Evolutionary conservation across 2,329 filamentous ascomycete genomes (phyloP), one percentile per base, ranked within the genome.

Genomic region (Parasarocladium wereldwijsianum): DNA sequence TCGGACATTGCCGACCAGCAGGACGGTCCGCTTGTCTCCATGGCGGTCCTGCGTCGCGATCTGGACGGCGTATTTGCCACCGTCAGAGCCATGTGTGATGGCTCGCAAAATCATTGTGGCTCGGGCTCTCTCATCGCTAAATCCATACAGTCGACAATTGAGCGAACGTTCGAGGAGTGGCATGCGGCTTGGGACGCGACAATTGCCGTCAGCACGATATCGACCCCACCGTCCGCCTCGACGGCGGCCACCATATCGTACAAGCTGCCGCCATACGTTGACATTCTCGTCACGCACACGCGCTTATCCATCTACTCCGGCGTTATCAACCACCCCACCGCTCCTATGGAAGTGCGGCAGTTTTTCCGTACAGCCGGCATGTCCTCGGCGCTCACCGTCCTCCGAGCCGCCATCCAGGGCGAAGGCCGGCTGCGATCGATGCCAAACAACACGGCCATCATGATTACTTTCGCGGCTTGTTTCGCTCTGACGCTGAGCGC

Each of bases 381-480:
- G 1, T 79, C 76, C 0, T 77, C 76, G 0, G 75, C 78, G 0
- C 51, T 83, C n/a, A 81, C 80, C 34, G 78, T 83, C 4, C 68
- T 83, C 60, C 69, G 77, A 14, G 74, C 73, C 2, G 76, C 76
- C 0, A 78, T 82, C 5, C 76, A 81, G 47, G 76, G 76, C 19
- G 77, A 83, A 43, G 57, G 62, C 0, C 66, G 76, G 36, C 60
- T 83, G 0, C 72, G 72, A 32, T 81, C 76, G 0, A 83, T 83
- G 76, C 77, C 77, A 0, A 83, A 83, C 49, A 83, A 83, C 40
- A 81, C 77, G 0, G 69, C 76, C 32, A 79, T 82, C 38, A 83
- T 83, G 78, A 79, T 83, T 9, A 78, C 76, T 2, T 82, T 81
- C 38, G 76, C 77, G 0, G 74, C 74, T 4, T 78, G 72, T 40